Base-by-base conservation (phyloP, 805 yeast species). In the Zygosaccharomyces bailii region DNA sequence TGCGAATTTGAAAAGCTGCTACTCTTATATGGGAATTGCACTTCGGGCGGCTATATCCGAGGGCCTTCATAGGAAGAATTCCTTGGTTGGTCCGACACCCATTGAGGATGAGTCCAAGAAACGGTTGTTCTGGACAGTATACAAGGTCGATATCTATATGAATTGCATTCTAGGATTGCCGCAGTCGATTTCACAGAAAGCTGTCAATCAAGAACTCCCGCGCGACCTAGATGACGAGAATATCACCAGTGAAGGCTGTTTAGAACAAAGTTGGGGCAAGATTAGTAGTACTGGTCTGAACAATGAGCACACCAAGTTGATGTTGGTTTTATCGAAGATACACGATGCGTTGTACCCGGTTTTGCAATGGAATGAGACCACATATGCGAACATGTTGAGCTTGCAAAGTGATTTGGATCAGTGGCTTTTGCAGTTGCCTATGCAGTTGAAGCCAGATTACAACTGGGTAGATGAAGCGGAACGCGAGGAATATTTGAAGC, bases 141-240 rank as follows among this genome's bases (percentile, higher is more conserved):
- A 86, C 62, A 89, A 89, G 61, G 84, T 88, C 84, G 96, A 90
- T 59, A 80, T 87, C 34, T 89, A 90, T 61, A 86, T 88, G 56
- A 86, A 86, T 61, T 84, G 96, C 6, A 80, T 89, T 69, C 62
- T 90, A 51, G 96, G 96, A 1, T 70, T 89, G 40, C 97, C 97
- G 1, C 70, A 87, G 46, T 78, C 89, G 2, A 76, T 88, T 13
- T 70, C 78, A 39, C 84, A 82, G 49, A 86, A 82, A 50, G 95
- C 87, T 53, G 81, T 86, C 51, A 96, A 89, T 65, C 96, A 89
- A 62, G 90, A 84, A 40, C 71, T 87, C 51, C 96, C 96, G 1
- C 67, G 76, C 25, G 96, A 88, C 57, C 68, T 87, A 27, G 96
- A 88, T 57, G 96, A 89, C 65, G 95, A 87, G 55, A 83, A 83